Conservation (phyloP, 768 basidiomycete species). For the Pleurotus ostreatus region DNA sequence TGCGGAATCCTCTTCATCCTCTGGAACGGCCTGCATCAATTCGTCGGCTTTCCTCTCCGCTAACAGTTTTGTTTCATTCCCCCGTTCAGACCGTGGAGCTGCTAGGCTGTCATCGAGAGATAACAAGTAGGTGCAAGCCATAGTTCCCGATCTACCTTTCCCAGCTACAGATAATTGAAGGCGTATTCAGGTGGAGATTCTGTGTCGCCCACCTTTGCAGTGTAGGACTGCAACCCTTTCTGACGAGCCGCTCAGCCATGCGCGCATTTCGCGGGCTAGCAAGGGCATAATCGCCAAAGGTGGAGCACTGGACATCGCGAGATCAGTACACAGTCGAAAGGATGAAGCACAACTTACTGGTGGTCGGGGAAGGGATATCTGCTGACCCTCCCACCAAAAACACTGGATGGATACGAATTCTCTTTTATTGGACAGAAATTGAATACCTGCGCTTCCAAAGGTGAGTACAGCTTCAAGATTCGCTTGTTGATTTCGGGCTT, state of each 20-base stretch:
- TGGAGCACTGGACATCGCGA: slow-evolving; percentile 49
- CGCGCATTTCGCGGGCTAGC: slow-evolving; percentile 66
- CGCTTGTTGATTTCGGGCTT: neutral
- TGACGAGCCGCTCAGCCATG: slow-evolving; percentile 63
- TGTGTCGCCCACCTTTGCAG: slow-evolving; percentile 63
- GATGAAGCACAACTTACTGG: slow-evolving; percentile 48
- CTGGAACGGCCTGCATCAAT: slow-evolving; percentile 44
- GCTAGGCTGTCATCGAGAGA: slow-evolving; percentile 45
- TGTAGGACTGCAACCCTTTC: slow-evolving; percentile 78
- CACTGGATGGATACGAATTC: slow-evolving; percentile 67
- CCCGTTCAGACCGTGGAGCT: slow-evolving; percentile 44
- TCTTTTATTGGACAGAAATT: slow-evolving; percentile 83
- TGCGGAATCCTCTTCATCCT: slow-evolving; percentile 27
- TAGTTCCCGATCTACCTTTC: slow-evolving; percentile 82
- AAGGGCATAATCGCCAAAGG: slow-evolving; percentile 73
- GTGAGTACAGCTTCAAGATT: neutral
- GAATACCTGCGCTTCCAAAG: slow-evolving; percentile 42
- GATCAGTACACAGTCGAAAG: neutral
- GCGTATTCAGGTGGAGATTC: neutral
- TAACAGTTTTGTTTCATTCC: slow-evolving; percentile 43
- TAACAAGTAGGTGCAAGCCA: slow-evolving; percentile 81
- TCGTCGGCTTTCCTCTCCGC: slow-evolving; percentile 43
- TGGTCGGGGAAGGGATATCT: slow-evolving; percentile 91
- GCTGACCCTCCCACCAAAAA: slow-evolving; percentile 74
- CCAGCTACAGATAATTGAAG: slow-evolving; percentile 42